Percentiles rank a stretch among this genome's conserved stretches.
Conservation (phyloP, 2,329 filamentous ascomycete genomes). For the Alternaria triticimaculans region DNA sequence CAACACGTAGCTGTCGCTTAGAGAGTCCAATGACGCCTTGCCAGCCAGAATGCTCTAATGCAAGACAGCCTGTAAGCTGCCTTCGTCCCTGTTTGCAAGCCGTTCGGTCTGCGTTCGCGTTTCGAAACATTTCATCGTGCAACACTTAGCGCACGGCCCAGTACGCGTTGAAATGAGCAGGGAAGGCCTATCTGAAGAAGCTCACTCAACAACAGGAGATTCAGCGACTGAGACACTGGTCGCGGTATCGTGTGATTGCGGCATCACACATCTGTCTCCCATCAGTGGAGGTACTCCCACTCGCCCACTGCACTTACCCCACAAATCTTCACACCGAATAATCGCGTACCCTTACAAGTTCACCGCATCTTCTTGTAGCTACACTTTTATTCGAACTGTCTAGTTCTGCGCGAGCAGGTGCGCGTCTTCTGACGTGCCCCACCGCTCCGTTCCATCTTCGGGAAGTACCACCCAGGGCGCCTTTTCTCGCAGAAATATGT, state of each 20-base stretch:
- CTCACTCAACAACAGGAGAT: neutral
- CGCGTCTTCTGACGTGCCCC: slow-evolving; percentile 26
- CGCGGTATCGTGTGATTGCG: neutral
- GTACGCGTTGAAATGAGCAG: neutral
- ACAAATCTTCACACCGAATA: slow-evolving; percentile 3
- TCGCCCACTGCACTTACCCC: neutral
- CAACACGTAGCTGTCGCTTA: slow-evolving; percentile 29
- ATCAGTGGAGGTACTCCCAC: neutral
- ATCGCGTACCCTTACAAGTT: neutral
- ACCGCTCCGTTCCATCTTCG: slow-evolving; percentile 38
- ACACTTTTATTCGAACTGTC: neutral
- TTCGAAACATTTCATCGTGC: neutral
- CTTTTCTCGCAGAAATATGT: slow-evolving; percentile 56
- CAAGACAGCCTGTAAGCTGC: slow-evolving; percentile 2
- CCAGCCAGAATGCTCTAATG: neutral
- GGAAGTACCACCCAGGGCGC: slow-evolving; percentile 39
- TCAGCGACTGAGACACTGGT: neutral
- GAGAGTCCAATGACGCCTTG: slow-evolving; percentile 4
- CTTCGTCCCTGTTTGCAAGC: neutral
- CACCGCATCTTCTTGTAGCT: slow-evolving; percentile 2
- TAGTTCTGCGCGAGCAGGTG: slow-evolving; percentile 15
- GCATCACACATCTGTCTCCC: neutral
- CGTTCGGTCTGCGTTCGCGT: neutral
- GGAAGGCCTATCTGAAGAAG: neutral
- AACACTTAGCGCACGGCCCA: neutral